Percentiles rank a stretch among this genome's conserved stretches.
Conservation (phyloP, 192 early-diverging fungal genomes). For the Lunasporangiospora selenospora region DNA sequence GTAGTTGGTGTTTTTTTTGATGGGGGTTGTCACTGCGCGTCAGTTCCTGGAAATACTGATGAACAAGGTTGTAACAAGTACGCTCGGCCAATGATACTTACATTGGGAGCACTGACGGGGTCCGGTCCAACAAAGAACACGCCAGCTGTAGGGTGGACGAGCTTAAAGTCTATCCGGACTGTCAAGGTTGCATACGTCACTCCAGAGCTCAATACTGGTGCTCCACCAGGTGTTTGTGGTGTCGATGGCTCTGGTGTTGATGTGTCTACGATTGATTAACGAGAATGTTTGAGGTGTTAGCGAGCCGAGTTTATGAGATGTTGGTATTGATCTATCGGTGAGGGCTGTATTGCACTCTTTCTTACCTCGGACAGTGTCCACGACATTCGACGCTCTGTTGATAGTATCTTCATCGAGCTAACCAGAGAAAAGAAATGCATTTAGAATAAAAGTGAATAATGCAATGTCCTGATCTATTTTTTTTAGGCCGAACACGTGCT, state of each 20-base stretch:
- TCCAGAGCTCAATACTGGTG: slow-evolving; percentile 10
- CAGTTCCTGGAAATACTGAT: too few species aligned
- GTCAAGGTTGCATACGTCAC: slow-evolving; percentile 49
- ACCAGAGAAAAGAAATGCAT: not conserved
- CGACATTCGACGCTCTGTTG: slow-evolving; percentile 18
- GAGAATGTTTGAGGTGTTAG: not conserved
- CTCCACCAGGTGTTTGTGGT: slow-evolving; percentile 38
- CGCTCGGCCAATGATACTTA: slow-evolving; percentile 18
- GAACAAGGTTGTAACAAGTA: too few species aligned
- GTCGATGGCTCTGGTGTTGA: slow-evolving; percentile 40
- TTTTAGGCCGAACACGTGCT: not conserved
- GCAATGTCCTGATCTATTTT: not conserved
- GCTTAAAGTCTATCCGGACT: slow-evolving; percentile 58
- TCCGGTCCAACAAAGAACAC: slow-evolving; percentile 67
- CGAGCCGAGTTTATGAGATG: not conserved
- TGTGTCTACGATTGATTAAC: slow-evolving; percentile 25
- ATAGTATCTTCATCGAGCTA: slow-evolving; percentile 29
- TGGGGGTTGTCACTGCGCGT: too few species aligned
- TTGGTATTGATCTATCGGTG: not conserved
- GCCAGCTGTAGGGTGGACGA: slow-evolving; percentile 57
- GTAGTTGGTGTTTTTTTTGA: too few species aligned
- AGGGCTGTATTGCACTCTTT: not conserved
- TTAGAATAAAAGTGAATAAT: slow-evolving; percentile 9
- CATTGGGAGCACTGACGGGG: slow-evolving; percentile 59
- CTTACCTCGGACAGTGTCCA: slow-evolving; percentile 25